Evolutionary conservation across 2,329 filamentous ascomycete genomes (phyloP).

Genomic region (Blastomyces gilchristii): DNA sequence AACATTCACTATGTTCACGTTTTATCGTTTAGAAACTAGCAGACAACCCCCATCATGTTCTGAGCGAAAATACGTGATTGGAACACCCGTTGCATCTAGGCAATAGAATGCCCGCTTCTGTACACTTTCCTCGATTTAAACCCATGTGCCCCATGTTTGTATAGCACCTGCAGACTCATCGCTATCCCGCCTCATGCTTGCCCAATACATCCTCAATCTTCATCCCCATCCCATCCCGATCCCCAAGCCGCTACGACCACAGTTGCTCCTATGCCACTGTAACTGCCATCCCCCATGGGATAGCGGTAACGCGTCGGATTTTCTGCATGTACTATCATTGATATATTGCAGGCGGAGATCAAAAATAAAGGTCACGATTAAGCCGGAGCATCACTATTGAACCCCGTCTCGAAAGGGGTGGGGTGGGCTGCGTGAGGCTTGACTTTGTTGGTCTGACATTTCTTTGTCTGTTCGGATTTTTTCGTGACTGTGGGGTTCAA

Average conservation of each 20-base stretch:
- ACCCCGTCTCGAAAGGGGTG: slow-evolving; percentile 65
- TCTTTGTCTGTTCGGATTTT: neutral
- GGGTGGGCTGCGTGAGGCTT: slow-evolving; percentile 83
- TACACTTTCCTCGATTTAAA: too few relatives aligned
- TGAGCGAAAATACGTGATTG: too few relatives aligned
- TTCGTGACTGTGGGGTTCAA: neutral
- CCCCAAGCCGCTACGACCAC: slow-evolving; percentile 43
- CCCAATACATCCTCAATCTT: neutral
- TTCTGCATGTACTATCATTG: slow-evolving; percentile 42
- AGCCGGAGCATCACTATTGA: slow-evolving; percentile 83
- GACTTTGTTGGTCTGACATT: slow-evolving; percentile 88
- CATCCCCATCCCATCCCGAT: neutral
- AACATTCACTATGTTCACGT: too few relatives aligned
- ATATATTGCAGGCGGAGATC: slow-evolving; percentile 59
- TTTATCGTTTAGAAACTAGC: too few relatives aligned
- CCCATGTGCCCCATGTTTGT: too few relatives aligned
- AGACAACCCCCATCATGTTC: too few relatives aligned
- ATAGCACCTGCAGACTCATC: neutral
- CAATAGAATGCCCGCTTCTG: too few relatives aligned
- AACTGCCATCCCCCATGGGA: slow-evolving; percentile 54
- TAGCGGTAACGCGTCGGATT: slow-evolving; percentile 57
- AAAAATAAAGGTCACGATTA: slow-evolving; percentile 68
- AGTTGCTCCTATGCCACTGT: slow-evolving; percentile 42
- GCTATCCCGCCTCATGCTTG: neutral
- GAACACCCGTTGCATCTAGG: too few relatives aligned